Base-by-base conservation (phyloP, 768 basidiomycete species). In the Postia placenta region DNA sequence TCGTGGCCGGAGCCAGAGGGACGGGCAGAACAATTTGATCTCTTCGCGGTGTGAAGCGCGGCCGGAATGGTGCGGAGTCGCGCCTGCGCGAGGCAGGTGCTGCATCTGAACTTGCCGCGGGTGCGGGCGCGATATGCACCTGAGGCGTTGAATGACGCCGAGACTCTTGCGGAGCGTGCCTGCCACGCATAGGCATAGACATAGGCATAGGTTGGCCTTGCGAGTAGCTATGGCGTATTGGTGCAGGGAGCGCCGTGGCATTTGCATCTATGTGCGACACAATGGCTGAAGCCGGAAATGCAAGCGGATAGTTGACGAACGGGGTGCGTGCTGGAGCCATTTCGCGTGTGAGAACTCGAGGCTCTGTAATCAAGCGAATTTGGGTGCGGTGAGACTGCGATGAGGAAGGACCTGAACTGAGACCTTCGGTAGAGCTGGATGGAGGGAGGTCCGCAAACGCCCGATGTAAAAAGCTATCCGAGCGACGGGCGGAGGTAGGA, bases 381-480 rank as follows among this genome's bases (percentile, higher is more conserved):
- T 45, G 57, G 2, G 51, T 44, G 14, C 49, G 58, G 36, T 63
- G 62, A 3, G 60, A 58, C 44, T 63, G 58, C 6, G 56, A 57
- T 2, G 59, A 59, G 9, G 57, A 41, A 17, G 53, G 47, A 6
- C 52, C 54, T 1, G 51, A 23, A 23, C 45, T 39, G 4, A 50
- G 23, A 11, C 25, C 43, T 22, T 60, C 58, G 1, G 28, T 49
- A 5, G 61, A 63, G 2, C 47, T 55, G 5, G 55, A 48, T 11
- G 53, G 49, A 45, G 56, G 47, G 2, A 50, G 45, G n/a, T 46
- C 42, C 11, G 51, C 42, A 30, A 62, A 63, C 2, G 57, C 59
- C 11, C 57, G 57, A 1, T 49, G 54, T 23, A 60, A 50, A 38
- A 60, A 61, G 47, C 60, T 63, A 28, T 63, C 62, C 5, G 58